Evolutionary conservation across 2,329 filamentous ascomycete species (phyloP), one percentile per base, ranked within the genome.

Genomic region (Mariannaea elegans): DNA sequence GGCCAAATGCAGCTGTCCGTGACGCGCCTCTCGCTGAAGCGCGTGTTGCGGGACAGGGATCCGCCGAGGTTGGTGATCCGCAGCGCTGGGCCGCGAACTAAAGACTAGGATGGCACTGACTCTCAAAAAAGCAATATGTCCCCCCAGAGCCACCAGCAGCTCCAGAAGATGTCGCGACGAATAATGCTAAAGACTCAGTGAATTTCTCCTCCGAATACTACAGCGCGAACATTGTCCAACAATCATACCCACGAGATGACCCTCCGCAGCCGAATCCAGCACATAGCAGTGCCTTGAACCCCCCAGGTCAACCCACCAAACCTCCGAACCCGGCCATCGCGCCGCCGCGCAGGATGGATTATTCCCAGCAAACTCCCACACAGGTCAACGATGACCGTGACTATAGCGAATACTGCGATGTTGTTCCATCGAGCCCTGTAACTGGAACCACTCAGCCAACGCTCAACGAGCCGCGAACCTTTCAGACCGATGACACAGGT

Each of bases 351-450:
- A 81, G 74, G 50, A 82, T 80, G 75, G 77, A 82, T 29, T 74
- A 72, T n/a, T 84, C 82, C 10, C 80, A 83, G 38, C 78, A 82
- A 56, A 84, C 84, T 9, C 81, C 82, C 1, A 87, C 85, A 1
- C 85, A 87, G 71, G 76, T 80, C 58, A 87, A 87, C 64, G 79
- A 82, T 42, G 83, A 78, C 45, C 81, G 84, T 34, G 85, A 85
- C 72, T 87, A 87, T 65, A 80, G 81, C 74, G 78, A 64, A 77
- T 82, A 72, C 61, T 75, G 64, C 59, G 62, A 71, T 10, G 48
- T 72, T 24, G 47, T 71, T 9, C 74, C 59, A 31, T 75, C 61
- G 55, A 77, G 72, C 47, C 69, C 71, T 14, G 47, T 61, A 34
- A 64, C 65, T 16, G 66, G 55, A 38, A 64, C 66, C 32, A 71